Evolutionary conservation across 306 rosid species (phyloP).

Genomic region (Quercus mongolica): DNA sequence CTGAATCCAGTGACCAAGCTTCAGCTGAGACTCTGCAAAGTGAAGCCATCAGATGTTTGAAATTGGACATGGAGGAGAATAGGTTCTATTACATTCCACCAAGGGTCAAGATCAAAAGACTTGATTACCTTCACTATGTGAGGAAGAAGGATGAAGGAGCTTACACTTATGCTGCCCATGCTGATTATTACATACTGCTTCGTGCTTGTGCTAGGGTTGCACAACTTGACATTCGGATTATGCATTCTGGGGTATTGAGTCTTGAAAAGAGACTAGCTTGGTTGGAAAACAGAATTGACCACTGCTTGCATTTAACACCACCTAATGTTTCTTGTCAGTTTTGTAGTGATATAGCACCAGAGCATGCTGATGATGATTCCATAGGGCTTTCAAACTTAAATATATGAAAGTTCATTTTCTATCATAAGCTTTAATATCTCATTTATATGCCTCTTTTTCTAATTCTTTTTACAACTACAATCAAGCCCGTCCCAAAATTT

Average conservation of each 20-base stretch:
- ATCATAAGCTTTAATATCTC: no score
- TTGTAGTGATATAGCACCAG: constrained; percentile 37
- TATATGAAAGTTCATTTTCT: constrained; percentile 15
- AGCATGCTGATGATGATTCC: constrained; percentile 22
- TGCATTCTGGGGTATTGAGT: constrained; percentile 72
- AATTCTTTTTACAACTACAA: no score
- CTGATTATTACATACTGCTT: constrained; percentile 86
- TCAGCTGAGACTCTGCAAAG: constrained; percentile 29
- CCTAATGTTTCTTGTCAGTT: constrained; percentile 55
- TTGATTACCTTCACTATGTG: constrained; percentile 63
- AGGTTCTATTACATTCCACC: constrained; percentile 72
- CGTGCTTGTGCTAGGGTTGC: constrained; percentile 73
- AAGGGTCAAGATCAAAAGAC: constrained; percentile 34
- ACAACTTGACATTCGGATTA: constrained; percentile 58
- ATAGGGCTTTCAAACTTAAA: constrained; percentile 27
- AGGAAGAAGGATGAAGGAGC: constrained; percentile 72
- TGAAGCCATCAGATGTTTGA: constrained; percentile 53
- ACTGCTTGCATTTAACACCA: constrained; percentile 45
- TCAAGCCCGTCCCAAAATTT: no score
- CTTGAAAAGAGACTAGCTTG: constrained; percentile 76
- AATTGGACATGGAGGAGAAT: constrained; percentile 82
- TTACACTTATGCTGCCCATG: constrained; percentile 63
- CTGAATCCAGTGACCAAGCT: constrained; percentile 17
- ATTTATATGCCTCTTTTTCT: no score
- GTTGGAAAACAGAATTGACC: constrained; percentile 54